Evolutionary conservation across 371 early-diverging fungal species (phyloP).

Genomic region (Blastocladiella emersonii): DNA sequence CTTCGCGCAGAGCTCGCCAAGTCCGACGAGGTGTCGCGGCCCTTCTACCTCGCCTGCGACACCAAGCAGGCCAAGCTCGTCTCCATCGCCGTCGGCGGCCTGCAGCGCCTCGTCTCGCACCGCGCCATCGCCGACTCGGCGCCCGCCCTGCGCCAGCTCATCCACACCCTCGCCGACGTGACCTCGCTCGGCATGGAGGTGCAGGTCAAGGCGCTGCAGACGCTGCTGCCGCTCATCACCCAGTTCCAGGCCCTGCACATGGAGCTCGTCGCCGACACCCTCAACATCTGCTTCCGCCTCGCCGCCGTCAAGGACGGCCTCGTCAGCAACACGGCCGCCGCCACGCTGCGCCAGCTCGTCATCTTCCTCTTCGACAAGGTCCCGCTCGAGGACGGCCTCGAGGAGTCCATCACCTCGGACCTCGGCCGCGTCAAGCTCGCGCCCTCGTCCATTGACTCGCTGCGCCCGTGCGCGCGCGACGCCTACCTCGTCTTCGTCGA

Average conservation of each 20-base stretch:
- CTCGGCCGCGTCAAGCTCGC: conserved; percentile 3
- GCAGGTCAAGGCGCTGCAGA: conserved; percentile 87
- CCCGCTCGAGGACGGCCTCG: conserved; percentile 39
- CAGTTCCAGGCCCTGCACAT: conserved; percentile 67
- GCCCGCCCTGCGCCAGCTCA: conserved; percentile 41
- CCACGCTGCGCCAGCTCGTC: conserved; percentile 83
- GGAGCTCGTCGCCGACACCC: conserved; percentile 40
- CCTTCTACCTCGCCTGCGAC: conserved; percentile 79
- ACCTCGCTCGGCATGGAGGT: conserved; percentile 56
- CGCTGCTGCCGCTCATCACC: conserved; percentile 71
- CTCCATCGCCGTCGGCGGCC: conserved; percentile 70
- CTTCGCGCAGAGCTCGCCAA: conserved; percentile 51
- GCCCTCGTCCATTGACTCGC: neutral
- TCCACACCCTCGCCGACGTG: conserved; percentile 59
- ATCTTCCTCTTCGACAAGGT: conserved; percentile 89
- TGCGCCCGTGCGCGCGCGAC: conserved; percentile 43
- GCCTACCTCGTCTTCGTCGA: conserved; percentile 75
- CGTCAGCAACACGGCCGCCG: conserved; percentile 88
- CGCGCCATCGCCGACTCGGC: conserved; percentile 60
- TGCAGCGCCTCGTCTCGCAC: conserved; percentile 73
- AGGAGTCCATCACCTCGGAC: neutral
- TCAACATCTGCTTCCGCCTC: conserved; percentile 73
- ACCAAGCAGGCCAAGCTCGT: conserved; percentile 73
- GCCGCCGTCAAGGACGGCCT: conserved; percentile 74
- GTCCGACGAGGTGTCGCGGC: conserved; percentile 66